phyloP scores from a whole-genome alignment of 306 rosid species.

The Vigna hirtella region DNA sequence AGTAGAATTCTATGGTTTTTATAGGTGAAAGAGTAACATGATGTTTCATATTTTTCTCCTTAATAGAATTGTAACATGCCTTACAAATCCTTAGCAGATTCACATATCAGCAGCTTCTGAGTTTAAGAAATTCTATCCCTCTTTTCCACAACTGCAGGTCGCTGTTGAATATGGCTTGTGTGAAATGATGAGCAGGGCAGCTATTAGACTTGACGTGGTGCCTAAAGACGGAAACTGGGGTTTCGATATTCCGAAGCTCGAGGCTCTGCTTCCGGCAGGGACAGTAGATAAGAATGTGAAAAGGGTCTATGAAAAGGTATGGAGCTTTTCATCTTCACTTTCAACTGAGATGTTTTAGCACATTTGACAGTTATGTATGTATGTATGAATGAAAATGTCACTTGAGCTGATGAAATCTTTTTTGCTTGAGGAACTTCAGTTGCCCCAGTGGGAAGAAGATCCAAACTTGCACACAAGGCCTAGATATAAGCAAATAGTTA shows the following conservation, averaged over 20 bases:
- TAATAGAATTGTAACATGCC: neutral
- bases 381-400: neutral
- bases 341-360: neutral
- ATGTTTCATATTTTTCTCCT: neutral
- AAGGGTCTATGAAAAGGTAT: slow-evolving; percentile 75
- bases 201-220: slow-evolving; percentile 56
- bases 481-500: slow-evolving; percentile 64
- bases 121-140: slow-evolving; percentile 1
- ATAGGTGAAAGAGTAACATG: neutral
- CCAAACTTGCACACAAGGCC: slow-evolving; percentile 50
- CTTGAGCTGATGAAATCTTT: slow-evolving; percentile 7
- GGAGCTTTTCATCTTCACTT: neutral
- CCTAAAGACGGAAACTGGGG: slow-evolving; percentile 85
- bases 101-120: neutral
- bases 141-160: slow-evolving; percentile 53
- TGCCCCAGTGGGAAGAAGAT: slow-evolving; percentile 81
- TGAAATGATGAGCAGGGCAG: slow-evolving; percentile 76
- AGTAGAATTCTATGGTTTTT: neutral
- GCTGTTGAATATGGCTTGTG: slow-evolving; percentile 89
- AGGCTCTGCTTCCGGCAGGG: slow-evolving; percentile 75
- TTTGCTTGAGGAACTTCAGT: slow-evolving; percentile 55
- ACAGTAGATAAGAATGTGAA: slow-evolving; percentile 66
- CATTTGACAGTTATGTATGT: neutral
- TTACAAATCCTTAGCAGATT: neutral
- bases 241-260: slow-evolving; percentile 70